Evolutionary conservation across 164 flowering plant genomes (phyloP).

Genomic region (Protea cynaroides): DNA sequence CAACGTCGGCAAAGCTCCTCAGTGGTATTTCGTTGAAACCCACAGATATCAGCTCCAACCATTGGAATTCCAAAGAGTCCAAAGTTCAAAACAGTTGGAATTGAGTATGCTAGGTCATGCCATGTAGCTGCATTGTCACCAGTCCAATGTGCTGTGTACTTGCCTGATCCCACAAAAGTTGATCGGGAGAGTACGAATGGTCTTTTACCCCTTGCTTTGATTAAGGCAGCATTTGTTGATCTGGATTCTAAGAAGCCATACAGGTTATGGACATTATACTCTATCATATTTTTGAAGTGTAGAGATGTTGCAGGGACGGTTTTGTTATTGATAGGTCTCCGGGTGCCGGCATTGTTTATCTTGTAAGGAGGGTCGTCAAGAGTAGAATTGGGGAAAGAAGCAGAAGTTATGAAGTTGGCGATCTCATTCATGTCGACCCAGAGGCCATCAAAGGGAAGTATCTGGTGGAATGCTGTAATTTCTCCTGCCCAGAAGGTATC

Average conservation of each 20-base stretch:
- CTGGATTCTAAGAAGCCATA: conserved; percentile 60
- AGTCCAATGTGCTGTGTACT: too few species aligned
- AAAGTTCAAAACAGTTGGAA: conserved; percentile 45
- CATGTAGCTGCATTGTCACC: conserved; percentile 73
- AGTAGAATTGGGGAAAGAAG: conserved; percentile 26
- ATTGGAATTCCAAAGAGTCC: too few species aligned
- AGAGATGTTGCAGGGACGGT: conserved; percentile 65
- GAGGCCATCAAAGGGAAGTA: conserved; percentile 65
- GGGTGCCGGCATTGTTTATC: conserved; percentile 57
- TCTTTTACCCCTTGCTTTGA: too few species aligned
- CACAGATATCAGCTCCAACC: conserved; percentile 95
- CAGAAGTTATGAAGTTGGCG: conserved; percentile 55
- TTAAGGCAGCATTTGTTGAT: conserved; percentile 64
- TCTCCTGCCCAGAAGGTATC: too few species aligned
- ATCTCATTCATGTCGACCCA: conserved; percentile 95
- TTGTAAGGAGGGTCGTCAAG: conserved; percentile 89
- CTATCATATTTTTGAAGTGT: conserved; percentile 61
- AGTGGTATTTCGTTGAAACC: conserved; percentile 44
- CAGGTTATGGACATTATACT: conserved; percentile 72
- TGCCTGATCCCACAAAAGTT: too few species aligned
- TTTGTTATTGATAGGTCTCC: conserved; percentile 48
- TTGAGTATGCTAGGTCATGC: conserved; percentile 54
- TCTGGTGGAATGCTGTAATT: too few species aligned
- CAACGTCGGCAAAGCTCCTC: conserved; percentile 83
- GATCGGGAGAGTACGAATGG: too few species aligned